phyloP scores from a whole-genome alignment of 805 yeast genomes.

The Myxozyma geophila region DNA sequence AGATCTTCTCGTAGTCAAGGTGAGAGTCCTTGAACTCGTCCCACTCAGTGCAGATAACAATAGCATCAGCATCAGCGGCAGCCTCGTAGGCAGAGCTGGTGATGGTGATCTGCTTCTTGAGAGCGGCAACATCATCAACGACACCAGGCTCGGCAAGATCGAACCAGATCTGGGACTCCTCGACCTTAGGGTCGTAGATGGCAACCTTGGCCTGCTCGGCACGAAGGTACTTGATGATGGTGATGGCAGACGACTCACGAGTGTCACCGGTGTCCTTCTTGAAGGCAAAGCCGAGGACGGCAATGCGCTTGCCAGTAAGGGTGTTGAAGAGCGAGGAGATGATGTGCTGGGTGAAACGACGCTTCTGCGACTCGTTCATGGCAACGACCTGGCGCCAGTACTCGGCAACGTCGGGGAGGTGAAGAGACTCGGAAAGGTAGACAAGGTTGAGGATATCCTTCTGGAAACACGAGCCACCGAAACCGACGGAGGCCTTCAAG shows the following conservation, averaged over 20 bases:
- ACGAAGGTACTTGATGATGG: slow-evolving; percentile 40
- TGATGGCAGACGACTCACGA: slow-evolving; percentile 43
- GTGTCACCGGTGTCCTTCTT: slow-evolving; percentile 45
- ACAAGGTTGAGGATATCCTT: slow-evolving; percentile 43
- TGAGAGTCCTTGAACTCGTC: slow-evolving; percentile 42
- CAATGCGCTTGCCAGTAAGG: slow-evolving; percentile 41
- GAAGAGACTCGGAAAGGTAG: slow-evolving; percentile 42
- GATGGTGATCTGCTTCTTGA: slow-evolving; percentile 38
- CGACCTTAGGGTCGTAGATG: slow-evolving; percentile 44
- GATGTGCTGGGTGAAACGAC: slow-evolving; percentile 41
- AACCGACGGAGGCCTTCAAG: slow-evolving; percentile 43
- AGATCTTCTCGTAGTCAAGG: slow-evolving; percentile 41
- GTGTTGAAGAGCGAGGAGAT: slow-evolving; percentile 42
- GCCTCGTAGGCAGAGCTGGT: slow-evolving; percentile 41
- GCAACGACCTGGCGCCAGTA: slow-evolving; percentile 43
- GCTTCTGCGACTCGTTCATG: slow-evolving; percentile 44
- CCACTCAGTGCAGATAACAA: slow-evolving; percentile 44
- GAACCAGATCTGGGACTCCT: slow-evolving; percentile 41
- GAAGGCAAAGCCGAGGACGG: slow-evolving; percentile 43
- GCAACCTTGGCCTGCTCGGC: slow-evolving; percentile 42
- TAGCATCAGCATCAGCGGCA: slow-evolving; percentile 41
- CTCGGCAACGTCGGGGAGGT: slow-evolving; percentile 43
- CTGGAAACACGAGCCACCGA: slow-evolving; percentile 44
- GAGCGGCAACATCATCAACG: slow-evolving; percentile 31
- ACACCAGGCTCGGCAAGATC: slow-evolving; percentile 39